A percentile compares a stretch with the other conserved stretches of the same genome.
Conservation (phyloP, 2,329 filamentous ascomycete species). For the Lachnellula willkommii region DNA sequence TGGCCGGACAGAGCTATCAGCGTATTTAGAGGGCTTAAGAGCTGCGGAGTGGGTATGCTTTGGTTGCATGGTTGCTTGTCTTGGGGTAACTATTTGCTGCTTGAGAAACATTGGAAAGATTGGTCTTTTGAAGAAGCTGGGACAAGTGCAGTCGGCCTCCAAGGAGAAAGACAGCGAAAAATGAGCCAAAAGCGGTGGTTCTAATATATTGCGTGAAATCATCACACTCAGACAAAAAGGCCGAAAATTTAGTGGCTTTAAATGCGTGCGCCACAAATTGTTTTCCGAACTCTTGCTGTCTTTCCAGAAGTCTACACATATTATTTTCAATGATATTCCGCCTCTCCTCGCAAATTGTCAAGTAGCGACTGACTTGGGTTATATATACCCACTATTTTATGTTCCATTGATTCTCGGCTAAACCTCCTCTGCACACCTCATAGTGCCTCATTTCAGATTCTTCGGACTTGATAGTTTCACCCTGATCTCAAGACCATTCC, state of each 20-base stretch:
- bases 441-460: neutral
- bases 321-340: too few relatives aligned
- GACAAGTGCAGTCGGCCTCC: slow-evolving; percentile 16
- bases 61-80: slow-evolving; percentile 11
- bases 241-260: too few relatives aligned
- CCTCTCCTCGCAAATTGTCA: too few relatives aligned
- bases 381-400: too few relatives aligned
- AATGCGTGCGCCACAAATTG: neutral
- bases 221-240: too few relatives aligned
- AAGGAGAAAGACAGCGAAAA: slow-evolving; percentile 14
- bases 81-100: slow-evolving; percentile 15
- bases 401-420: neutral
- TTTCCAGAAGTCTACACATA: neutral
- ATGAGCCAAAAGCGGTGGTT: neutral
- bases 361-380: too few relatives aligned
- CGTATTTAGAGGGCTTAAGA: slow-evolving; percentile 18
- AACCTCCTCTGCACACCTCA: neutral
- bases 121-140: slow-evolving; percentile 25
- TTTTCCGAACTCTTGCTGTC: neutral
- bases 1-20: slow-evolving; percentile 17
- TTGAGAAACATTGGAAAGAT: slow-evolving; percentile 28
- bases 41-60: slow-evolving; percentile 24
- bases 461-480: too few relatives aligned
- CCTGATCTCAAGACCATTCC: too few relatives aligned
- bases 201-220: too few relatives aligned